These are phyloP conservation scores for Hyaloperonospora arabidopsidis DNA, from an alignment of 352 stramenopile species.

Conservation along the genomic window DNA sequence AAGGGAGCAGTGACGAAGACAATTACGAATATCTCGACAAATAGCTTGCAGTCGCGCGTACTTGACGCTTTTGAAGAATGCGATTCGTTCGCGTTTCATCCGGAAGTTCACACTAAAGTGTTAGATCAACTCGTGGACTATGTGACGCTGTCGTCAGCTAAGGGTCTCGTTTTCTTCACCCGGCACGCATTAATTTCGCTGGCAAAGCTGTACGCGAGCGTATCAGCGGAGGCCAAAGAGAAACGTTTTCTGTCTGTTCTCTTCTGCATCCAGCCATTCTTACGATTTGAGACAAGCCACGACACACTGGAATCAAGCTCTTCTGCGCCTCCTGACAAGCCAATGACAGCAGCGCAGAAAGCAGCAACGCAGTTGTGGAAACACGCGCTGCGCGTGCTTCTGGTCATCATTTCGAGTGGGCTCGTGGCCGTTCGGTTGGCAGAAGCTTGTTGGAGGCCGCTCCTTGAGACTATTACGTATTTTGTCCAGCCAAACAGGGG, in stretches of 20 bases:
- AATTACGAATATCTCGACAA: conserved; percentile 64
- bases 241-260: conserved; percentile 57
- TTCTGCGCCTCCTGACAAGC: conserved; percentile 27
- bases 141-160: conserved; percentile 33
- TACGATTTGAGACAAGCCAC: conserved; percentile 32
- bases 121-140: conserved; percentile 69
- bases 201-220: conserved; percentile 66
- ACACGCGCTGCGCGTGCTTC: conserved; percentile 57
- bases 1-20: conserved; percentile 28
- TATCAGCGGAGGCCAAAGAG: conserved; percentile 42
- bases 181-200: conserved; percentile 66
- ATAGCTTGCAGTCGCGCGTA: conserved; percentile 73
- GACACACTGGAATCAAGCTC: conserved; percentile 4
- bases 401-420: conserved; percentile 66
- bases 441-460: conserved; percentile 39
- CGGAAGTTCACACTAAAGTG: conserved; percentile 51
- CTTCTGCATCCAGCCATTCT: conserved; percentile 57
- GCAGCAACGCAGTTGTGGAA: conserved; percentile 69
- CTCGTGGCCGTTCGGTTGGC: conserved; percentile 45
- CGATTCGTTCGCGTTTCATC: conserved; percentile 53
- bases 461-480: conserved; percentile 55
- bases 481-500: conserved; percentile 55
- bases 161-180: conserved; percentile 70
- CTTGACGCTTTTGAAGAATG: conserved; percentile 83
- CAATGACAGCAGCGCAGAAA: conserved; percentile 51